Evolutionary conservation across 2,329 filamentous ascomycete genomes (phyloP), one percentile per base, ranked within the genome.

Genomic region (Pezicula rhizophila): DNA sequence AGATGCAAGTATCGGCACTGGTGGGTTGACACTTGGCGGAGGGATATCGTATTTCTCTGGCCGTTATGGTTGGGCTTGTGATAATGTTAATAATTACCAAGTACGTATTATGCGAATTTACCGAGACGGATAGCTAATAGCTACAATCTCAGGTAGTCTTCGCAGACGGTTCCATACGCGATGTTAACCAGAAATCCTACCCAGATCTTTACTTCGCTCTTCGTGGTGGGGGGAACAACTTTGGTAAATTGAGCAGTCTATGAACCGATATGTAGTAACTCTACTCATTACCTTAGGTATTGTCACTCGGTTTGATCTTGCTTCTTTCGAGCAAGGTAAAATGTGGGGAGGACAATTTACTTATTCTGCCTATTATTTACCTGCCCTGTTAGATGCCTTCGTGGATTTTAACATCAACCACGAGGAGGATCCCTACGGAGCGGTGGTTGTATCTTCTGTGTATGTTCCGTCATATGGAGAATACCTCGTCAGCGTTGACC

Each of bases 181-280:
- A 53, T 0, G 66, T 66, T 64, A 75, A 71, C 1, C 60, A 67
- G 14, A 58, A 57, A 0, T 42, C 47, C 10, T 63, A 80, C 51
- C 50, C 67, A 0, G 77, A 80, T 46, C 65, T 82, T 8, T 80
- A 68, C 62, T 68, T 66, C 54, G 76, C 73, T 0, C 68, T 81
- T 5, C 72, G 73, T 46, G 79, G 78, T 6, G 78, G 79, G n/a
- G 72, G 73, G n/a, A 77, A 72, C 60, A 79, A 77, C 57, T 79
- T 74, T 52, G 78, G 76, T 42, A 31, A 31, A 31, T 31, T 12
- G 28, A 31, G 28, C 8, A 7, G 28, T 12, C 11, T 31, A 31
- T 12, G 8, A 31, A 31, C 7, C 7, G 8, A 10, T 10, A 31
- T 10, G 3, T 31, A 31, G 4, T 31, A 12, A 31, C 7, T 23